Base-by-base conservation (phyloP, 2,329 filamentous ascomycete genomes). In the Penicillium hesseltinei region DNA sequence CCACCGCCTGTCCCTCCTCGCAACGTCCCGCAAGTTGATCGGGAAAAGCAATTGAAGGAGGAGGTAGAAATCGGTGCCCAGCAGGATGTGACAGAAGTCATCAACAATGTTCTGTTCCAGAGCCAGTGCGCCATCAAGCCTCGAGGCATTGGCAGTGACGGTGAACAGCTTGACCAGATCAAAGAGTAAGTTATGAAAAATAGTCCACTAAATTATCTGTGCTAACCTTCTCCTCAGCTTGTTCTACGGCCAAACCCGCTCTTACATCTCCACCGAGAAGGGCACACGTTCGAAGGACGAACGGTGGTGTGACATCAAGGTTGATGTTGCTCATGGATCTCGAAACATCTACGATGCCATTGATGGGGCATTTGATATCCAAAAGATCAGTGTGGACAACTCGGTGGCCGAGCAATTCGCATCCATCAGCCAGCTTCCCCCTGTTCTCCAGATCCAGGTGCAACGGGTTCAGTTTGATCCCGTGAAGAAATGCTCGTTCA, bases 11-110 rank as follows among this genome's bases (percentile, higher is more conserved):
- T 88, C 9, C 85, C 84, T 33, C 84, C 84, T 40, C 76, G 84
- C 47, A 76, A 81, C 59, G 66, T 73, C 42, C 58, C 71, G 5
- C 66, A 73, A 53, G 42, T 64, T 15, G 71, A 76, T 38, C 64
- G 63, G 5, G 65, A 73, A 57, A 72, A 72, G 54, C 71, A 73
- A 51, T 66, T 71, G 52, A 69, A 81, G 23, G 78, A 81, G 36
- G 78, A 82, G 54, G 79, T 85, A 5, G 80, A 86, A 64, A 78
- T 83, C 42, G 83, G 82, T 19, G 83, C 91, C 35, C 94, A 99
- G 70, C 92, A 99, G 75, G 94, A 99, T 75, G 93, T 97, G 5
- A 92, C 92, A 13, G 94, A 99, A 74, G 93, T 97, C 45, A 92
- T 97, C 78, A 91, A 91, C 57, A 94, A 93, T 67, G 90, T 96